phyloP scores from a whole-genome alignment of 352 stramenopile species.

The Phytopythium ostracodes region DNA sequence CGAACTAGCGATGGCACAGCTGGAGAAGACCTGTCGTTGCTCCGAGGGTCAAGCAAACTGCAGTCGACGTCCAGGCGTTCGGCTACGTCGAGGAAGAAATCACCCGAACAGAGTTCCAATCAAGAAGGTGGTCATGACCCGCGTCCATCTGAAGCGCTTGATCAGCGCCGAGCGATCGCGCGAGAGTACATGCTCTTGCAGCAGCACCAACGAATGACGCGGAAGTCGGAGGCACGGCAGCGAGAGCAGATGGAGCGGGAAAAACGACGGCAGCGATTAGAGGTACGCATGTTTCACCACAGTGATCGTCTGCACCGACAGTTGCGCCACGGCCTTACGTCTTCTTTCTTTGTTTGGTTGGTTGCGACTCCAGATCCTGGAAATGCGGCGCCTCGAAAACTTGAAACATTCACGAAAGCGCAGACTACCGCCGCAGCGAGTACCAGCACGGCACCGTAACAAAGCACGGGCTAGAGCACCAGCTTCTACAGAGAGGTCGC shows the following conservation, averaged over 20 bases:
- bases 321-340: background rate
- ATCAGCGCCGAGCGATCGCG: conserved; percentile 47
- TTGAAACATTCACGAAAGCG: conserved; percentile 11
- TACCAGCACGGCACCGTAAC: conserved; percentile 3
- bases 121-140: conserved; percentile 3
- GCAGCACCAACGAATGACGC: conserved; percentile 37
- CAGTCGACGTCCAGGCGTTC: background rate
- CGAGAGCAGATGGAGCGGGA: conserved; percentile 32
- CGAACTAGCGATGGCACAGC: too few relatives aligned
- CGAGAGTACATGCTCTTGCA: conserved; percentile 70
- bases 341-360: background rate
- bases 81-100: background rate
- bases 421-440: conserved; percentile 3
- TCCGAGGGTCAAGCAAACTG: background rate
- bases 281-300: conserved; percentile 20
- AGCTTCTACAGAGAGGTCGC: background rate
- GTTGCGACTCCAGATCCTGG: conserved; percentile 15
- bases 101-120: background rate
- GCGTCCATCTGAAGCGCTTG: conserved; percentile 19
- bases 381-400: conserved; percentile 22
- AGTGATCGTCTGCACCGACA: background rate
- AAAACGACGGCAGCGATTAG: conserved; percentile 37
- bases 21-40: background rate
- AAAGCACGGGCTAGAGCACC: background rate
- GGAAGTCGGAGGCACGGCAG: conserved; percentile 31